Percentiles rank a stretch among this genome's conserved stretches.
Evolutionary conservation across 306 rosid genomes (phyloP).

Genomic region (cucumber (Cucumis sativus)): Cucumber_9930_V3 NC_026660.2:22481001-22481500

Average conservation of each 20-base stretch:
- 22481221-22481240: not conserved
- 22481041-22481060: not conserved
- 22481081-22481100: not conserved
- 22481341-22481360: conserved; percentile 3
- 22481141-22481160: not conserved
- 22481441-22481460: conserved; percentile 78
- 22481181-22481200: conserved; percentile 6
- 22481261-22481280: not conserved
- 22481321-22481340: conserved; percentile 12
- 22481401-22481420: conserved; percentile 73
- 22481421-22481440: conserved; percentile 83
- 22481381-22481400: conserved; percentile 39
- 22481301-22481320: conserved; percentile 1
- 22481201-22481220: conserved; percentile 5
- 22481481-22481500: conserved; percentile 75
- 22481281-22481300: conserved; percentile 5
- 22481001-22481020: not conserved
- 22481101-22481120: not conserved
- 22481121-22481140: not conserved
- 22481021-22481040: not conserved
- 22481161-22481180: not conserved
- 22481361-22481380: conserved; percentile 10
- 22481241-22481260: not conserved
- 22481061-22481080: not conserved
- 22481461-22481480: conserved; percentile 55